Evolutionary conservation across 1,284 basidiomycete genomes (phyloP).

Genomic region (Ustilago lituana): DNA sequence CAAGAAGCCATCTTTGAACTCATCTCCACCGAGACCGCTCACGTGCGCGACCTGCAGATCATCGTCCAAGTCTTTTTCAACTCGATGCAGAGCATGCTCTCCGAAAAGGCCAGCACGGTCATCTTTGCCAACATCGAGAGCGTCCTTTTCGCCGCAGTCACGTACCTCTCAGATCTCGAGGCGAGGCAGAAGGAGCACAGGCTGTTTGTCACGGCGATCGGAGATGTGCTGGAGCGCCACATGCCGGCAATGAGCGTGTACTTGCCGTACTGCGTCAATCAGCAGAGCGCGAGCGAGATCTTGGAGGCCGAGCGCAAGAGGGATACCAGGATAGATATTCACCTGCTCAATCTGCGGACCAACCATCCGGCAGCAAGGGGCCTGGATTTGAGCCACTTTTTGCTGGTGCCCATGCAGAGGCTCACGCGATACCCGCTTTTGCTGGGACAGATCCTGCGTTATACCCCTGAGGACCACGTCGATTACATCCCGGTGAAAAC

Average conservation of each 20-base stretch:
- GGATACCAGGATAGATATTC: conserved; percentile 75
- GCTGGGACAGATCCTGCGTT: conserved; percentile 89
- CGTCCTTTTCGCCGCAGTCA: conserved; percentile 33
- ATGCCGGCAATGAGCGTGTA: conserved; percentile 82
- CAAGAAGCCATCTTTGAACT: conserved; percentile 99
- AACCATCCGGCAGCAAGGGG: conserved; percentile 79
- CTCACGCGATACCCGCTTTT: conserved; percentile 93
- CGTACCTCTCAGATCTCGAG: conserved; percentile 75
- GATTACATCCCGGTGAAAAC: conserved; percentile 75
- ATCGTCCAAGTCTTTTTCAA: conserved; percentile 77
- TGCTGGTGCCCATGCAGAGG: conserved; percentile 93
- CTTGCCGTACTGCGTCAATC: conserved; percentile 91
- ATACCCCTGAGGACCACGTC: conserved; percentile 87
- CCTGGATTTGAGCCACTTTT: conserved; percentile 87
- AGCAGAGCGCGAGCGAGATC: conserved; percentile 80
- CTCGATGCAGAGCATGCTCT: conserved; percentile 77
- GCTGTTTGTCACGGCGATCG: conserved; percentile 87
- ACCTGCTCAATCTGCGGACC: conserved; percentile 80
- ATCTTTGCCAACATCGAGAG: conserved; percentile 95
- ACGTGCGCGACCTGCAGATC: conserved; percentile 91
- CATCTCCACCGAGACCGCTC: conserved; percentile 96
- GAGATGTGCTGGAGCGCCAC: conserved; percentile 81
- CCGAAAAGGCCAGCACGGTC: conserved; percentile 79
- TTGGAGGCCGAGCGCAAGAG: conserved; percentile 78
- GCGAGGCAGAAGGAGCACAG: conserved; percentile 87